Base-by-base conservation (phyloP, 202 grass and related monocot genomes). In the Setaria viridis region DNA sequence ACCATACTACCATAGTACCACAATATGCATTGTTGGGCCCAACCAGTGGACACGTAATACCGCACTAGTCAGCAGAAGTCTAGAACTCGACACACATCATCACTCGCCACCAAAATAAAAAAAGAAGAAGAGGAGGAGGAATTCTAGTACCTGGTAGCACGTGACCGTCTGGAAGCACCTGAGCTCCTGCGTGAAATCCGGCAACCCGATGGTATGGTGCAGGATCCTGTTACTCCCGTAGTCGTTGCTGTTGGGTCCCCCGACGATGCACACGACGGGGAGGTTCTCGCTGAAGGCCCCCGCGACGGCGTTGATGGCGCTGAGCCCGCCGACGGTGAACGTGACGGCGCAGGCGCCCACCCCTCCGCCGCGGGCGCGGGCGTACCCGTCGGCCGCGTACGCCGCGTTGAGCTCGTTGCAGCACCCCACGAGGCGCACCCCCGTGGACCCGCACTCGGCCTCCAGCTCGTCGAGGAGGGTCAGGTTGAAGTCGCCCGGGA, bases 371-470 rank as follows among this genome's bases (percentile, higher is more conserved):
- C 92, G 84, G 7, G 89, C 78, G 3, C 95, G 91, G 14, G 95
- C 91, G 74, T 95, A 95, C 6, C 95, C 93, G 81, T 95, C 95
- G 67, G 95, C 93, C 12, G 95, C 95, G 85, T 98, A 93, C 0
- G 93, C 95, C 0, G 95, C 95, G 91, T 98, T 98, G 87, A 98
- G 95, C 89, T 98, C 95, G 95, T 98, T 98, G 91, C 95, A 98
- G 89, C 95, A 98, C 0, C 95, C 95, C 6, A 98, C 79, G 85
- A 98, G 84, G 5, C 90, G 86, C 85, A 98, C 88, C 2, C 67
- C 89, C 20, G 92, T 65, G 14, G 32, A 2, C 19, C 1, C 55
- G 1, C 21, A 1, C 82, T 95, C 93, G 0, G 86, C 89, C 80
- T 95, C 85, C 13, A 98, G 91, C 87, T 98, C 91, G 84, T 98